Percentiles rank a stretch among this genome's conserved stretches.
Conservation (phyloP, 306 rosid species). For the Arachis hypogaea region DNA sequence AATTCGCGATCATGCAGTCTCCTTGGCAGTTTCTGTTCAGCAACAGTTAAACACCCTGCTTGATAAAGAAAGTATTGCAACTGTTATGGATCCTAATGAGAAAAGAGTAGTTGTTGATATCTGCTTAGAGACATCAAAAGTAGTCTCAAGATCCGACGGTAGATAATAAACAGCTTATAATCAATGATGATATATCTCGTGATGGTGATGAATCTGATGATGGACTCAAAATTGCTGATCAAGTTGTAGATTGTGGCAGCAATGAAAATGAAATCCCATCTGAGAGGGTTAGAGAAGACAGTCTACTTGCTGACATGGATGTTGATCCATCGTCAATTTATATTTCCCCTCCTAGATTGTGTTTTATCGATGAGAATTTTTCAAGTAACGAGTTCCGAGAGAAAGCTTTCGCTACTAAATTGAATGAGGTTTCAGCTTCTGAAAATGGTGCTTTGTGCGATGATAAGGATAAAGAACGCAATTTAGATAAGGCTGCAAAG, state of each 20-base stretch:
- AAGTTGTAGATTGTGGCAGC: slow-evolving; percentile 29
- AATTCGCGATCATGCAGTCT: slow-evolving; percentile 77
- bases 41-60: slow-evolving; percentile 56
- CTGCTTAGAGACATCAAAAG: slow-evolving; percentile 32
- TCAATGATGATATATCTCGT: slow-evolving; percentile 18
- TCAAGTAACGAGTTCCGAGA: slow-evolving; percentile 31
- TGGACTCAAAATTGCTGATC: slow-evolving; percentile 26
- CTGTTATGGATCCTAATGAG: slow-evolving; percentile 40
- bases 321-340: slow-evolving; percentile 59
- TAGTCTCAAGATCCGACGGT: slow-evolving; percentile 31
- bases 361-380: slow-evolving; percentile 59
- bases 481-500: slow-evolving; percentile 33
- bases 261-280: slow-evolving; percentile 34
- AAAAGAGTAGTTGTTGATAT: slow-evolving; percentile 30
- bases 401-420: slow-evolving; percentile 33
- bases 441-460: slow-evolving; percentile 37
- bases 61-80: slow-evolving; percentile 45
- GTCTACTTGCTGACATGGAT: slow-evolving; percentile 56
- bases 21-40: slow-evolving; percentile 75
- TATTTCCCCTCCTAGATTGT: slow-evolving; percentile 57
- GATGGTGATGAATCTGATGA: slow-evolving; percentile 43
- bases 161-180: slow-evolving; percentile 2
- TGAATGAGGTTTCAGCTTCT: slow-evolving; percentile 43
- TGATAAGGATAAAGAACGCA: slow-evolving; percentile 28
- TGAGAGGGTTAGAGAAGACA: slow-evolving; percentile 49